Conservation (phyloP, 1,284 basidiomycete species). For the Leccinum fallax region DNA sequence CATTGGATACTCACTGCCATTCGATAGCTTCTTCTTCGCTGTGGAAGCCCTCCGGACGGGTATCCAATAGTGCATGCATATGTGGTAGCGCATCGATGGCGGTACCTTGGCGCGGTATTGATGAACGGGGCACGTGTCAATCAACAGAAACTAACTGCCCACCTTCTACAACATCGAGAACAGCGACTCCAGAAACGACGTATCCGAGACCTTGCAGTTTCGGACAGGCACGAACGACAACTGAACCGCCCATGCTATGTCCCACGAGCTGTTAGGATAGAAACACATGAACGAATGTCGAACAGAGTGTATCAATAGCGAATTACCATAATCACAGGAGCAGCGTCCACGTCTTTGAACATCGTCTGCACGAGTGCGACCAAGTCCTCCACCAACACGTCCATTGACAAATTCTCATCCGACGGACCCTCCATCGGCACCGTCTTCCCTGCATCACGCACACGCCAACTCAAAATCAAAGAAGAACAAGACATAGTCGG, state of each 20-base stretch:
- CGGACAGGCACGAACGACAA: conserved; percentile 74
- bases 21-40: conserved; percentile 85
- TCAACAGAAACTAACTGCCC: conserved; percentile 5
- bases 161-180: conserved; percentile 98
- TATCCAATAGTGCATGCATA: conserved; percentile 88
- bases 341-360: conserved; percentile 61
- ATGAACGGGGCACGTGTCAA: not conserved
- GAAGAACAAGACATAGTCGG: not conserved
- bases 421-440: conserved; percentile 39
- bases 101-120: conserved; percentile 59
- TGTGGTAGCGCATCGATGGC: conserved; percentile 89
- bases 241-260: conserved; percentile 92
- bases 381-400: conserved; percentile 73
- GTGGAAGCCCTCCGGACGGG: conserved; percentile 83
- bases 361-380: conserved; percentile 65
- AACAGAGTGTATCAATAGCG: not conserved
- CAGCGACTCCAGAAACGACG: conserved; percentile 78
- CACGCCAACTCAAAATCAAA: not conserved
- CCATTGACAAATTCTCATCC: conserved; percentile 73
- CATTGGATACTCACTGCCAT: conserved; percentile 81
- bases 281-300: conserved; percentile 3
- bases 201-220: conserved; percentile 69
- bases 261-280: conserved; percentile 65
- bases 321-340: conserved; percentile 75
- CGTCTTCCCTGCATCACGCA: conserved; percentile 60